phyloP scores from a whole-genome alignment of 179 eudicot species.

The Drosera spatulata region DNA sequence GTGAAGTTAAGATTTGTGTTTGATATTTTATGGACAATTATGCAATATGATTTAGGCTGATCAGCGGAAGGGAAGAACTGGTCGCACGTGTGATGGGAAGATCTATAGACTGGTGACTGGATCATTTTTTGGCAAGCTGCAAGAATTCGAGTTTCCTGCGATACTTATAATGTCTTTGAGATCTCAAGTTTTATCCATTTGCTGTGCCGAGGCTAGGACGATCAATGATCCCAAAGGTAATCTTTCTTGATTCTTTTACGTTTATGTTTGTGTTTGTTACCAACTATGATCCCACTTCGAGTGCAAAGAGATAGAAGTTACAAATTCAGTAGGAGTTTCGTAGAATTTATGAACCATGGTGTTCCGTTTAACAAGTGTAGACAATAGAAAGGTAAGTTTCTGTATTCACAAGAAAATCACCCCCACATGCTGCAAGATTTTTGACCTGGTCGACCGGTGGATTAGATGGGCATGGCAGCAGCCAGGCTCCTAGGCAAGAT shows the following conservation, averaged over 20 bases:
- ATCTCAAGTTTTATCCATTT: conserved; percentile 69
- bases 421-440: no score
- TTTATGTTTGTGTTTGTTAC: no score
- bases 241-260: not conserved
- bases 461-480: no score
- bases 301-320: no score
- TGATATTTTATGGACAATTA: not conserved
- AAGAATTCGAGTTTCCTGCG: conserved; percentile 59
- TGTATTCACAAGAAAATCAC: no score
- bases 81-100: conserved; percentile 92
- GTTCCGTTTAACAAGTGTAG: no score
- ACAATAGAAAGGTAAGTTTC: no score
- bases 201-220: conserved; percentile 75
- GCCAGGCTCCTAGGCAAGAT: no score
- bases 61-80: conserved; percentile 93
- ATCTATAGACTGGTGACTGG: conserved; percentile 69
- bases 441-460: no score
- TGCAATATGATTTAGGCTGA: conserved; percentile 49
- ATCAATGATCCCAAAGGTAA: conserved; percentile 84
- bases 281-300: no score
- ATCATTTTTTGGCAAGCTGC: conserved; percentile 49
- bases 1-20: conserved; percentile 1
- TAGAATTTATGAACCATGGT: no score
- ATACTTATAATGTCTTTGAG: conserved; percentile 66
- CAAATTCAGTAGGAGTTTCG: no score